Conservation (phyloP, 345 rosid species). For the Triadica sebifera region DNA sequence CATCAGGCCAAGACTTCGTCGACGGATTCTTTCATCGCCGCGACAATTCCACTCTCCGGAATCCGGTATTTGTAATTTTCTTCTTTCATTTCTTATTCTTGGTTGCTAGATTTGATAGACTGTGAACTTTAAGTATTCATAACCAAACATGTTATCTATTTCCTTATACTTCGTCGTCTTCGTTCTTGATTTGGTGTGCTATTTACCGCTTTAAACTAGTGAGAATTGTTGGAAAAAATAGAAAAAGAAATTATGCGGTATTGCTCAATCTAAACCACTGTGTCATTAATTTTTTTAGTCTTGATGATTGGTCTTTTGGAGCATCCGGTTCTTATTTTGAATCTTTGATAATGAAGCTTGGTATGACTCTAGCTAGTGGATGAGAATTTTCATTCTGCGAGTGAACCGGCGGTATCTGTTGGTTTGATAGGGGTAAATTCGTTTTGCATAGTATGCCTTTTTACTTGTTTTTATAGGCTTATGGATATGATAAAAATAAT, state of each 20-base stretch:
- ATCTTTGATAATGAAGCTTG: neutral
- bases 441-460: neutral
- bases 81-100: neutral
- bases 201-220: neutral
- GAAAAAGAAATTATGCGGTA: neutral
- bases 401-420: too few species aligned
- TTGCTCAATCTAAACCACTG: neutral
- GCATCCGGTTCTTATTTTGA: neutral
- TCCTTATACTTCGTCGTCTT: too few species aligned
- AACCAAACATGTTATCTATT: neutral
- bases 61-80: conserved; percentile 49
- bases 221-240: neutral
- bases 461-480: neutral
- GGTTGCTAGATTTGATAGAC: neutral
- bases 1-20: conserved; percentile 49
- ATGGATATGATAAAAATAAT: neutral
- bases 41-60: conserved; percentile 41
- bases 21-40: conserved; percentile 40
- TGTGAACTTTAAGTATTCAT: too few species aligned
- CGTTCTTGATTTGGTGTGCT: neutral
- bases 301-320: neutral
- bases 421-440: too few species aligned
- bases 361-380: too few species aligned
- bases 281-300: neutral
- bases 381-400: too few species aligned